These are phyloP conservation scores for Boletellus sp. DNA, from an alignment of 768 basidiomycete genomes.

Conservation along the genomic window DNA sequence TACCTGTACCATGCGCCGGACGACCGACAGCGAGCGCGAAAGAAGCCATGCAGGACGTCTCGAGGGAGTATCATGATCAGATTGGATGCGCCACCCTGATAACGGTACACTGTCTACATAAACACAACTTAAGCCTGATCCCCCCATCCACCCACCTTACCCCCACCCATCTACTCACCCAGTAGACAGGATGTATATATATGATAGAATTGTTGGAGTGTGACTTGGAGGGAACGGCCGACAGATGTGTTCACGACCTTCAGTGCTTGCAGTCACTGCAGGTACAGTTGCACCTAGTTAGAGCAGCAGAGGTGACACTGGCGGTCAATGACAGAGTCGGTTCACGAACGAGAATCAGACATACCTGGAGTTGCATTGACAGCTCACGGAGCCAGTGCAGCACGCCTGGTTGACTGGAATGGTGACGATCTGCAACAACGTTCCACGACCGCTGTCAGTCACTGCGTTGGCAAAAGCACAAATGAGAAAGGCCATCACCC, in stretches of 20 bases:
- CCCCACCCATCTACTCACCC: not conserved
- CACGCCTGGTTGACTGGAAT: constrained; percentile 4
- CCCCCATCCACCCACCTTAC: no score
- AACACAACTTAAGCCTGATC: not conserved
- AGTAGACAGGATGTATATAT: not conserved
- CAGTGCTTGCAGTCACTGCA: not conserved
- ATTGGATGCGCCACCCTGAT: not conserved
- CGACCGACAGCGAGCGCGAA: no score
- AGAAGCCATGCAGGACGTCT: no score
- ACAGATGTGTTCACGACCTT: no score
- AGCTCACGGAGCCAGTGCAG: not conserved
- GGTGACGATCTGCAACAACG: not conserved
- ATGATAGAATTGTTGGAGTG: no score
- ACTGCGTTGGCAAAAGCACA: not conserved
- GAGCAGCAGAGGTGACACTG: not conserved
- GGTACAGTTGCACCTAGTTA: not conserved
- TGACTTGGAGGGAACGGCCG: not conserved
- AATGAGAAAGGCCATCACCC: not conserved
- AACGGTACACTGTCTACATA: not conserved
- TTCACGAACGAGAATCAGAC: no score
- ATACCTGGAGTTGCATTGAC: not conserved
- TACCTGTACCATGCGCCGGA: no score
- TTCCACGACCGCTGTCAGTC: not conserved
- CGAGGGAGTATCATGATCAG: not conserved
- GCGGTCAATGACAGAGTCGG: not conserved